These are phyloP conservation scores for Russula sp. DNA, from an alignment of 768 basidiomycete genomes.

Conservation along the genomic window DNA sequence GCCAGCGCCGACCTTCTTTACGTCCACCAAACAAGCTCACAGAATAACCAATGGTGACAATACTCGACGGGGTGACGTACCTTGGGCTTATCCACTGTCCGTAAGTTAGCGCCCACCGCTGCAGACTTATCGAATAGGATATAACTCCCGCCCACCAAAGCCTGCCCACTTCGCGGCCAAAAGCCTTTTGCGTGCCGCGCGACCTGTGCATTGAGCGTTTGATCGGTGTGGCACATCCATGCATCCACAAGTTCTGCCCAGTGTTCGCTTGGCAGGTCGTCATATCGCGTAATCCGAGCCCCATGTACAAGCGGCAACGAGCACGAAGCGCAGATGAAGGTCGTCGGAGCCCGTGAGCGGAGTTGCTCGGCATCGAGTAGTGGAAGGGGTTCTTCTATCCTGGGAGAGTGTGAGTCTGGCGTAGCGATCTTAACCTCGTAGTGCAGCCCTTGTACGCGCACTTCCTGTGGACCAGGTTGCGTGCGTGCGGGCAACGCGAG, in stretches of 20 bases:
- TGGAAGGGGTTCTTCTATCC: constrained; percentile 37
- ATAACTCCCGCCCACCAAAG: constrained; percentile 88
- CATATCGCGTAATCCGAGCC: constrained; percentile 52
- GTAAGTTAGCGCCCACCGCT: constrained; percentile 53
- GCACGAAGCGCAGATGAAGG: constrained; percentile 77
- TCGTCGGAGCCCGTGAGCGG: constrained; percentile 49
- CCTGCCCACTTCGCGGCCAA: constrained; percentile 71
- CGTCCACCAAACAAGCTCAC: constrained; percentile 49
- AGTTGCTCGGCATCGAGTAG: constrained; percentile 74
- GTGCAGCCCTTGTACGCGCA: constrained; percentile 53
- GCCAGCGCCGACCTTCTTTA: constrained; percentile 91
- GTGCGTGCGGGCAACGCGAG: constrained; percentile 57
- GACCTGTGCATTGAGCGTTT: constrained; percentile 72
- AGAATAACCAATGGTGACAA: constrained; percentile 9
- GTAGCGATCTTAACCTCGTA: constrained; percentile 70
- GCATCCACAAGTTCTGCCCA: constrained; percentile 97
- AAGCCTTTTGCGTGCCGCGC: constrained; percentile 62
- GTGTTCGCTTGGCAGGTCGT: constrained; percentile 91
- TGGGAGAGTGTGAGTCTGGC: constrained; percentile 24
- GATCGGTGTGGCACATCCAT: constrained; percentile 97
- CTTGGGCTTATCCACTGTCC: constrained; percentile 43
- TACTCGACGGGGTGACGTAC: constrained; percentile 47
- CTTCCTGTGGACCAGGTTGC: constrained; percentile 56
- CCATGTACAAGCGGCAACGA: constrained; percentile 64
- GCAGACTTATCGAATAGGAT: constrained; percentile 68